Base-by-base conservation (phyloP, 2,329 filamentous ascomycete species). In the Zasmidium citrigriseum region DNA sequence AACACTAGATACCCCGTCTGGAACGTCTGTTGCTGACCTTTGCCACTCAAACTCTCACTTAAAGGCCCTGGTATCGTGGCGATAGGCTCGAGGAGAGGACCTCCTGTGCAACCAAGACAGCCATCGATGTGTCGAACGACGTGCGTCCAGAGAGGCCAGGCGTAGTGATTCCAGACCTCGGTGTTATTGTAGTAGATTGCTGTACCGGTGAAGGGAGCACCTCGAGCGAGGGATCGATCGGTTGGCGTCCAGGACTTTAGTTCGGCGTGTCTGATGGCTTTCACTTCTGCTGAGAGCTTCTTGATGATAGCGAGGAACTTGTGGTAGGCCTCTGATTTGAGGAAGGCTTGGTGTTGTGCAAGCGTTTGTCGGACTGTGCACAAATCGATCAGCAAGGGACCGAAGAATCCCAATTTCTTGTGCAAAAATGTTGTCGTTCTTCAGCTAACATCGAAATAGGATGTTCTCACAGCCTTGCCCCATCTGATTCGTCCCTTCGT, bases 141-240 rank as follows among this genome's bases (percentile, higher is more conserved):
- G 29, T 62, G 57, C 7, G 57, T 59, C 60, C 60, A 62, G 11
- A 62, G 29, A 11, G 60, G 57, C 57, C 57, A 62, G 16, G 60
- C 60, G n/a, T 54, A 55, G 52, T 61, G 38, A 14, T 54, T 25
- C 57, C 60, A 59, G 3, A 46, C 57, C 3, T 59, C 20, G 5
- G 27, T 59, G 2, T 54, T 55, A n/a, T 58, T 58, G 5, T 57
- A 12, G 21, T 62, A 59, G 3, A 62, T 59, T 18, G 57, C 60
- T 20, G 60, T 62, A 1, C 60, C 60, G 0, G 54, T 48, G 14
- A 59, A 62, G 2, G 60, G 60, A 2, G 60, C 57, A 10, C 57
- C 60, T 49, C 54, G 54, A 0, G 54, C 60, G 16, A 59, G 29
- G n/a, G 57, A 58, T 18, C 49, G 54, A 21, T 58, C 55, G 11